These are phyloP conservation scores for Fraxinus latifolia DNA, from an alignment of 305 asterid genomes.

Conservation along the genomic window DNA sequence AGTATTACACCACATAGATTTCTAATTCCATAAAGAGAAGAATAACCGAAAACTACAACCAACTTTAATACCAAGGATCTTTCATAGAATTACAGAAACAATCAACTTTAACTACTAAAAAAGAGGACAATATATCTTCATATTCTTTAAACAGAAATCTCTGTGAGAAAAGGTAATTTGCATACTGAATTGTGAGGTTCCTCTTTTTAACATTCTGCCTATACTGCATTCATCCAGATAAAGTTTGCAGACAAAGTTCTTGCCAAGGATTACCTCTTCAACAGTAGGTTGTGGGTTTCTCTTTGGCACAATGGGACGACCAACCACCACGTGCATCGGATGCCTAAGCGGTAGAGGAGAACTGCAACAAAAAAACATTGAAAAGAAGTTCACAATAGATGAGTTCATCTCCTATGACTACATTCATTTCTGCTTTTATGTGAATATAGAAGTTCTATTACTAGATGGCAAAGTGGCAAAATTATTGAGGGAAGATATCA, in stretches of 20 bases:
- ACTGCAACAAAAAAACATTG: conserved; percentile 42
- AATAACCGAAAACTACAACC: neutral
- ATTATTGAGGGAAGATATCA: neutral
- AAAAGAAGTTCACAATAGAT: neutral
- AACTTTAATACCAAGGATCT: neutral
- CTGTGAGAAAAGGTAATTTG: neutral
- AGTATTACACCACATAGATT: neutral
- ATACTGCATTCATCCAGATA: neutral
- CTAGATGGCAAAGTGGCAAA: neutral
- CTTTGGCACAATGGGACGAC: conserved; percentile 63
- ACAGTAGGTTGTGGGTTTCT: conserved; percentile 63
- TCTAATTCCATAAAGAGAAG: neutral
- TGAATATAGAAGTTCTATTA: neutral
- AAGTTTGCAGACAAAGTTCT: conserved; percentile 7
- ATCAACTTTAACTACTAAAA: neutral
- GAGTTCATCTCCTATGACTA: neutral
- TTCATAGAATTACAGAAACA: neutral
- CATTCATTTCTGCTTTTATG: neutral
- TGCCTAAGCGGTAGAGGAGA: conserved; percentile 73
- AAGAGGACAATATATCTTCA: neutral
- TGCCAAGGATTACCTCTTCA: conserved; percentile 57
- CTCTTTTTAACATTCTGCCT: neutral
- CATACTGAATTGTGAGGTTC: neutral
- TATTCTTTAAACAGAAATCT: neutral
- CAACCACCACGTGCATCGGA: conserved; percentile 90